These are phyloP conservation scores for Ustilago tritici DNA, from an alignment of 1,284 basidiomycete species.

Conservation along the genomic window DNA sequence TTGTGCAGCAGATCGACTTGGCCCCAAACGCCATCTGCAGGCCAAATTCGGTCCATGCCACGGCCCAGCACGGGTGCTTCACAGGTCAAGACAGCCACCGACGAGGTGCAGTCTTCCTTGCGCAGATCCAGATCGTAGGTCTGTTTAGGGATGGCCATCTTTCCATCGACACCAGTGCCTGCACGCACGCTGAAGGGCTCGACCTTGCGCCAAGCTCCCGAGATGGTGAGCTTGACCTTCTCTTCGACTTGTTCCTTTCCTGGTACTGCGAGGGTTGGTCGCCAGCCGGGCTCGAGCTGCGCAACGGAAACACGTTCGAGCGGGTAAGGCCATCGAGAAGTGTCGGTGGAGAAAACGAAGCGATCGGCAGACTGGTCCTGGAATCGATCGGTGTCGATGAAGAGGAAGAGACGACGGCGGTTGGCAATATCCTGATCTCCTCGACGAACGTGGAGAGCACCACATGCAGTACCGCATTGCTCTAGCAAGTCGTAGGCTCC, in stretches of 20 bases:
- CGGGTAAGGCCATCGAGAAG: constrained; percentile 54
- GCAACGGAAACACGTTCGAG: constrained; percentile 51
- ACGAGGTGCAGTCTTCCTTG: constrained; percentile 40
- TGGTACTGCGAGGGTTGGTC: constrained; percentile 34
- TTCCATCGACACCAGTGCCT: constrained; percentile 30
- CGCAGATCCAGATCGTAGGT: constrained; percentile 40
- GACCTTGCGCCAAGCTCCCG: constrained; percentile 45
- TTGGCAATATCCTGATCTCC: constrained; percentile 71
- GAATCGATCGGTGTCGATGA: constrained; percentile 59
- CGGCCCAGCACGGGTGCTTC: constrained; percentile 35
- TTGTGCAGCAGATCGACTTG: constrained; percentile 60
- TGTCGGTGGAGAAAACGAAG: constrained; percentile 59
- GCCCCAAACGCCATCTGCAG: constrained; percentile 47
- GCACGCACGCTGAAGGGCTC: constrained; percentile 27
- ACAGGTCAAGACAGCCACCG: constrained; percentile 48
- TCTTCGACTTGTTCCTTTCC: constrained; percentile 31
- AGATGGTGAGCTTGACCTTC: constrained; percentile 44
- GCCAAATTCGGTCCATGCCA: constrained; percentile 53
- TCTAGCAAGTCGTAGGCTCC: constrained; percentile 83
- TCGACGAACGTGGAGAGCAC: constrained; percentile 81
- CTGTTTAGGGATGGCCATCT: constrained; percentile 36
- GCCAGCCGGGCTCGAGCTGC: constrained; percentile 50
- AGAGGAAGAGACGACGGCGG: constrained; percentile 61
- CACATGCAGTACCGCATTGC: constrained; percentile 89
- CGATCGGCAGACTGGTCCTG: constrained; percentile 48